A percentile compares a stretch with the other conserved stretches of the same genome.
Conservation (phyloP, 2,329 filamentous ascomycete genomes). For the Fusarium tricinctum region DNA sequence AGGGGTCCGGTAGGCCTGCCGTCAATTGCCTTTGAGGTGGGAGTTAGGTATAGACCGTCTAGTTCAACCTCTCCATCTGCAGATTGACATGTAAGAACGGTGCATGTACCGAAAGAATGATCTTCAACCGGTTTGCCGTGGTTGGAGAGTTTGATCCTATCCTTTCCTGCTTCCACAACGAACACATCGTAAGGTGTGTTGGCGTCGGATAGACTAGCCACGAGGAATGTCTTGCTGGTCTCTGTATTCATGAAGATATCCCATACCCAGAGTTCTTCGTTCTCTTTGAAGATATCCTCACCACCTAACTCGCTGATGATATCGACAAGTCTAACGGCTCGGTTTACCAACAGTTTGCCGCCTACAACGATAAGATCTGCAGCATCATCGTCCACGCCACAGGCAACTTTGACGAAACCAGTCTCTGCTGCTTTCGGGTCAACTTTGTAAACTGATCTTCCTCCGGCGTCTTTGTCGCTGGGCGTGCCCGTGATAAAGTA, state of each 20-base stretch:
- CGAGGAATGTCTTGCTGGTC: constrained; percentile 12
- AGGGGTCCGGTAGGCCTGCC: constrained; percentile 2
- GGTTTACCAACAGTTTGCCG: constrained; percentile 26
- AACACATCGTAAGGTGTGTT: constrained; percentile 35
- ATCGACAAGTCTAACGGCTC: not conserved
- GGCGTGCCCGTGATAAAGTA: constrained; percentile 39
- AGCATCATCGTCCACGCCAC: constrained; percentile 36
- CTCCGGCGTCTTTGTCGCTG: constrained; percentile 9
- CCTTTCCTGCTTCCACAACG: not conserved
- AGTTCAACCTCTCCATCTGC: constrained; percentile 30
- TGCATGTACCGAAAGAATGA: constrained; percentile 14
- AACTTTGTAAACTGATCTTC: constrained; percentile 25
- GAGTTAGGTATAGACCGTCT: constrained; percentile 27
- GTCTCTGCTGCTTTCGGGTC: constrained; percentile 1
- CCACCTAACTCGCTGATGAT: constrained; percentile 27
- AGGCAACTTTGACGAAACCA: constrained; percentile 14
- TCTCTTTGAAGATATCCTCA: constrained; percentile 23
- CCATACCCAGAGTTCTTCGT: constrained; percentile 27
- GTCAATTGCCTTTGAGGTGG: not conserved
- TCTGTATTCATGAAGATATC: constrained; percentile 19
- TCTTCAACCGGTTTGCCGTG: constrained; percentile 12
- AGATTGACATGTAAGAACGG: constrained; percentile 23
- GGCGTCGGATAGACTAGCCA: constrained; percentile 39
- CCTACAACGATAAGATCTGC: constrained; percentile 10
- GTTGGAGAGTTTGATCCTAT: constrained; percentile 20